These are phyloP conservation scores for Medicago ruthenica DNA, from an alignment of 306 rosid species.

Conservation along the genomic window DNA sequence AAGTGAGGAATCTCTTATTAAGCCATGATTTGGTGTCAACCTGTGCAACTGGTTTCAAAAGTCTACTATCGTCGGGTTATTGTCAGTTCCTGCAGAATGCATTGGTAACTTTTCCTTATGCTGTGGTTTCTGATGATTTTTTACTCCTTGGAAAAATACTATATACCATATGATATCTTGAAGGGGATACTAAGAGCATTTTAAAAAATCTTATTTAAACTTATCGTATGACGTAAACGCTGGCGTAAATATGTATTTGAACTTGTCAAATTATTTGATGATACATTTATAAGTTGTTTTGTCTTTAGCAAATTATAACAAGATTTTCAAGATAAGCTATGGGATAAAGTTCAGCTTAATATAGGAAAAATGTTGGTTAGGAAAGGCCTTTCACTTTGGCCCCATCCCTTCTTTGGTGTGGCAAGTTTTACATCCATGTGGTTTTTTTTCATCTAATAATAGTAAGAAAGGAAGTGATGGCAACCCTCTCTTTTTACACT, in stretches of 20 bases:
- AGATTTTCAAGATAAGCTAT: too few species aligned
- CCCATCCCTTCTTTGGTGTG: neutral
- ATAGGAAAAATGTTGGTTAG: slow-evolving; percentile 23
- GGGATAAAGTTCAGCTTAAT: too few species aligned
- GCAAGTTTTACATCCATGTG: neutral
- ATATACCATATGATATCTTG: neutral
- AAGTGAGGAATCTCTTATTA: too few species aligned
- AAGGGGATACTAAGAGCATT: neutral
- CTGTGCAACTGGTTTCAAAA: slow-evolving; percentile 53
- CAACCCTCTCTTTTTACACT: neutral
- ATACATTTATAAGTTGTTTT: too few species aligned
- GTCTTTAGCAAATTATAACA: too few species aligned
- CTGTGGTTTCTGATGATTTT: neutral
- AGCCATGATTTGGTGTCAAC: too few species aligned
- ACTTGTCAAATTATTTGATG: too few species aligned
- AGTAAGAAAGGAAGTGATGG: neutral
- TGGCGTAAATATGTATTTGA: too few species aligned
- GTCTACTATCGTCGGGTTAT: slow-evolving; percentile 50
- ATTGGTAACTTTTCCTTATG: slow-evolving; percentile 46
- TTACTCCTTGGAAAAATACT: slow-evolving; percentile 1
- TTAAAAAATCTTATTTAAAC: too few species aligned
- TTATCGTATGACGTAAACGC: too few species aligned
- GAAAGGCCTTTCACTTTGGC: neutral
- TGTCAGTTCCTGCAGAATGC: slow-evolving; percentile 53
- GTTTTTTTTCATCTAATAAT: neutral